Evolutionary conservation across 2,329 filamentous ascomycete species (phyloP).

Genomic region (Colletotrichum sp.): DNA sequence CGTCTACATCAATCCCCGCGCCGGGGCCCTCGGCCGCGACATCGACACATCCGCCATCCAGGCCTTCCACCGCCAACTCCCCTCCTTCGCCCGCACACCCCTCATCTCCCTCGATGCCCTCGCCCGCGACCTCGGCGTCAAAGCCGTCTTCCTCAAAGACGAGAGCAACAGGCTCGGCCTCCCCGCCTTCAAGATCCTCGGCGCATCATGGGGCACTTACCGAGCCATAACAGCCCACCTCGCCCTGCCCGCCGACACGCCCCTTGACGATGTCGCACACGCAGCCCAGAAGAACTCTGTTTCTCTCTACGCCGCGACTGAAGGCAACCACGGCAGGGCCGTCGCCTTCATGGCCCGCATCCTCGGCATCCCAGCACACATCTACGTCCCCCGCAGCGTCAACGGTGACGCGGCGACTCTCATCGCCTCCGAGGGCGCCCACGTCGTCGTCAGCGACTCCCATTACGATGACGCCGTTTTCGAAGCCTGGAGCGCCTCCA

Average conservation of each 20-base stretch:
- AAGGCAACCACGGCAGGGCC: conserved; percentile 80
- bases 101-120: conserved; percentile 56
- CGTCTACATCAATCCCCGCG: conserved; percentile 29
- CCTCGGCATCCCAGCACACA: conserved; percentile 57
- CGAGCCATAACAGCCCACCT: conserved; percentile 56
- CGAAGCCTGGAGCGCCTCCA: conserved; percentile 48
- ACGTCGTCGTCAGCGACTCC: conserved; percentile 42
- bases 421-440: conserved; percentile 68
- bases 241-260: conserved; percentile 43
- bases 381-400: conserved; percentile 70
- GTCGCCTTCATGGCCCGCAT: conserved; percentile 71
- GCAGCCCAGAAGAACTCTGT: conserved; percentile 38
- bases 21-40: conserved; percentile 7
- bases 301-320: conserved; percentile 68
- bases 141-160: conserved; percentile 70
- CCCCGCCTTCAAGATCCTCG: conserved; percentile 81
- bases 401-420: conserved; percentile 53
- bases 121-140: conserved; percentile 62
- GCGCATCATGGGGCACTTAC: conserved; percentile 76
- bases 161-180: conserved; percentile 72
- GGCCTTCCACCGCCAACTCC: conserved; percentile 64
- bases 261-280: conserved; percentile 47
- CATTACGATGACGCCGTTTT: conserved; percentile 70
- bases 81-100: conserved; percentile 60
- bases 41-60: conserved; percentile 20